Base-by-base conservation (phyloP, 1,139 yeast species). In the Suhomyces wounanorum region DNA sequence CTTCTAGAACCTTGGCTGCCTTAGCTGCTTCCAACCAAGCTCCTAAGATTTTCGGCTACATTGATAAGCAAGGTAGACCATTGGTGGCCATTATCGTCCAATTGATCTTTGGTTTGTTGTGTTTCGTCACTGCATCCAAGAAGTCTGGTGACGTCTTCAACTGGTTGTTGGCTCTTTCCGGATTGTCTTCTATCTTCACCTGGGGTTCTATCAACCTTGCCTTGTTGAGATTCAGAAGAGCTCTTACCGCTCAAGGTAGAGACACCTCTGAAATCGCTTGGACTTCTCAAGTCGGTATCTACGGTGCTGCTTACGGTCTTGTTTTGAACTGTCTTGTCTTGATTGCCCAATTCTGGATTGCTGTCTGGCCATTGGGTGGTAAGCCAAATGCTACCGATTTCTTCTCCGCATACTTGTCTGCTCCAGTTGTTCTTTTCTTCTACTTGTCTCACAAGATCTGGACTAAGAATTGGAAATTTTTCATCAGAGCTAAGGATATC, bases 241-340 rank as follows among this genome's bases (percentile, higher is more conserved):
- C 72, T 0, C 60, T 73, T 46, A 40, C 35, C 18, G 58, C 52
- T 2, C 72, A 71, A 52, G 69, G 70, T 1, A 66, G 77, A 57
- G 47, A 43, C 35, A 87, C 73, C 9, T 78, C 75, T 55, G 87
- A 83, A 60, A 64, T 83, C 47, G 72, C 84, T 1, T 83, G 79
- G 62, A 70, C 65, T 6, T 73, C 87, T 2, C 86, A 82, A 63
- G 69, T 79, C 11, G 87, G 87, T 45, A 62, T 78, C n/a, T 65
- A 68, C 55, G 87, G 87, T 18, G 80, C 87, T 0, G 66, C 68
- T 55, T 77, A 72, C 62, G 85, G 85, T 18, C 67, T 76, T 1
- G 54, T 72, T 17, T 66, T 83, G 56, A 73, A 78, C 57, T 46
- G 75, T 21, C 64, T 84, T 52, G 83, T 85, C 48, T 68, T 83